Percentiles rank a stretch among this genome's conserved stretches.
These are phyloP conservation scores for Theileria orientalis DNA, from an alignment of 169 alveolate genomes.

Conservation along the genomic window DNA sequence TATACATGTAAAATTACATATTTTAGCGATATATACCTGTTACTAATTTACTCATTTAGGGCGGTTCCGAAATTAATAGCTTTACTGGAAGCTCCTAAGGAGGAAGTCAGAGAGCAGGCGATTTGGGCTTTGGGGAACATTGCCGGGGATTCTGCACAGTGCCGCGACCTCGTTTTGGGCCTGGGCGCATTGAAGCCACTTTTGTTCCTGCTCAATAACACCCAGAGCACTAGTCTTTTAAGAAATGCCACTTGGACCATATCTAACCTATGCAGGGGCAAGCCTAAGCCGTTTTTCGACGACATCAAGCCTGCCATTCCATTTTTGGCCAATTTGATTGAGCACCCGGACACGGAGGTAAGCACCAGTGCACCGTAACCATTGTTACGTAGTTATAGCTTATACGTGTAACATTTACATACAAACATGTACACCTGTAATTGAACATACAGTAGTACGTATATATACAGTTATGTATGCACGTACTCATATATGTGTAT, in stretches of 20 bases:
- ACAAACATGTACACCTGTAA: neutral
- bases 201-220: constrained; percentile 73
- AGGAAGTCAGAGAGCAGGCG: constrained; percentile 95
- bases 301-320: constrained; percentile 86
- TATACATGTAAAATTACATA: too few species aligned
- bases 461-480: too few species aligned
- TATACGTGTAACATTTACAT: neutral
- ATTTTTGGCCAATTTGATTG: constrained; percentile 80
- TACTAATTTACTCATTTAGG: too few species aligned
- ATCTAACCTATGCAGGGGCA: constrained; percentile 92
- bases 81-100: constrained; percentile 84
- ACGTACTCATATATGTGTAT: neutral
- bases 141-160: constrained; percentile 95
- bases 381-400: neutral
- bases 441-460: neutral
- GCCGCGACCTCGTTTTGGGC: constrained; percentile 87
- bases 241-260: constrained; percentile 96
- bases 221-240: constrained; percentile 86
- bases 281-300: constrained; percentile 88
- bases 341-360: constrained; percentile 83
- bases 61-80: constrained; percentile 84
- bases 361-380: constrained; percentile 8
- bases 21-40: too few species aligned
- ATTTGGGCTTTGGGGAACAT: constrained; percentile 98
- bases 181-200: constrained; percentile 86